These are phyloP conservation scores for Globisporangium paroecandrum DNA, from an alignment of 352 stramenopile species.

Conservation along the genomic window DNA sequence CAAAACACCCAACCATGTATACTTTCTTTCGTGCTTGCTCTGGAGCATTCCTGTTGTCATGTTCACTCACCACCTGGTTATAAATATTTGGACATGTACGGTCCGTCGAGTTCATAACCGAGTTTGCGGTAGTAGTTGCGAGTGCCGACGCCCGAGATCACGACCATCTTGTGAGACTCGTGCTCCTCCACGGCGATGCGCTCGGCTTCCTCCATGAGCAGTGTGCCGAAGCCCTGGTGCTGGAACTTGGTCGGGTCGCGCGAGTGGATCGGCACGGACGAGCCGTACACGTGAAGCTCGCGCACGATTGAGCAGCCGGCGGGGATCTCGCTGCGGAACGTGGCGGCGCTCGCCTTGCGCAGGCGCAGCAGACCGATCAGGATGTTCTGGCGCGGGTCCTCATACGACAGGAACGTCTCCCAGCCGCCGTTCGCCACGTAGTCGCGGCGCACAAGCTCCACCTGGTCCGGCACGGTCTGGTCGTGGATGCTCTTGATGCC, in stretches of 20 bases:
- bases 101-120: slow-evolving; percentile 94
- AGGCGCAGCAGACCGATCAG: slow-evolving; percentile 94
- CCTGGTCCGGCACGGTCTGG: slow-evolving; percentile 89
- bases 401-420: slow-evolving; percentile 97
- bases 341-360: slow-evolving; percentile 80
- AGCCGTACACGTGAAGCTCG: slow-evolving; percentile 97
- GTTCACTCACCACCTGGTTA: slow-evolving; percentile 11
- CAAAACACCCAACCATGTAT: not conserved
- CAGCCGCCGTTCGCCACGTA: slow-evolving; percentile 95
- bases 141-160: slow-evolving; percentile 96
- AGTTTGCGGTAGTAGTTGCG: slow-evolving; percentile 97
- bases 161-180: slow-evolving; percentile 93
- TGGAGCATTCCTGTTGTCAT: no score
- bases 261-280: slow-evolving; percentile 91
- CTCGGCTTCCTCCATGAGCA: slow-evolving; percentile 98
- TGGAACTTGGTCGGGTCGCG: slow-evolving; percentile 96
- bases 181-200: slow-evolving; percentile 94
- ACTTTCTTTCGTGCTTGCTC: not conserved
- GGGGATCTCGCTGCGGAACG: slow-evolving; percentile 81
- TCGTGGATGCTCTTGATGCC: slow-evolving; percentile 98
- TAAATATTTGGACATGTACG: slow-evolving; percentile 96
- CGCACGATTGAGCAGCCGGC: slow-evolving; percentile 73
- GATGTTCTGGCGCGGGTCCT: slow-evolving; percentile 96
- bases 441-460: slow-evolving; percentile 95
- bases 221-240: slow-evolving; percentile 94